Conservation (phyloP, 192 early-diverging fungal genomes). For the Spinellus fusiger region DNA sequence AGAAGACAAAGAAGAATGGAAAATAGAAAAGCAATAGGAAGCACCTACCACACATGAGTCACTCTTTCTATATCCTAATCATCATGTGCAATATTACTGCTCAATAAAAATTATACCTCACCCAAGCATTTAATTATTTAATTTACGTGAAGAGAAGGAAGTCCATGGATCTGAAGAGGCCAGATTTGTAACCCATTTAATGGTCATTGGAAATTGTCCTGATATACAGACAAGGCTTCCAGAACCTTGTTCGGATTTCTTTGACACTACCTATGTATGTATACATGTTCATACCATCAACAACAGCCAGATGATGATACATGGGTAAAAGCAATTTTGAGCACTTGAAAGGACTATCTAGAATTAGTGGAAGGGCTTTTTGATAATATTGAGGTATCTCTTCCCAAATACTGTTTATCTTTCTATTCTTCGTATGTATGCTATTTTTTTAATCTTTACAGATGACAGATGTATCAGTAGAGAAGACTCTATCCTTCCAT, state of each 20-base stretch:
- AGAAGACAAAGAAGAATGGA: background rate
- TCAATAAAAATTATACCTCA: slow-evolving; percentile 15
- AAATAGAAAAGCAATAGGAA: background rate
- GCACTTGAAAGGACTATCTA: slow-evolving; percentile 24
- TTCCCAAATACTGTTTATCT: background rate
- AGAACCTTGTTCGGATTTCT: slow-evolving; percentile 8
- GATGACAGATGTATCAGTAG: too few relatives aligned
- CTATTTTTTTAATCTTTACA: too few relatives aligned
- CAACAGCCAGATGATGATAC: slow-evolving; percentile 22
- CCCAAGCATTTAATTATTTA: slow-evolving; percentile 5
- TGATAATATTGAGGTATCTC: slow-evolving; percentile 19
- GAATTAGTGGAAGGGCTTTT: slow-evolving; percentile 16
- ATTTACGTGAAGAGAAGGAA: slow-evolving; percentile 6
- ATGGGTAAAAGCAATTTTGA: slow-evolving; percentile 26
- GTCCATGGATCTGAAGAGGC: background rate
- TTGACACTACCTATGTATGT: slow-evolving; percentile 1
- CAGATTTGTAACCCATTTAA: background rate
- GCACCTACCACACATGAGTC: background rate
- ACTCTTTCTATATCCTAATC: background rate
- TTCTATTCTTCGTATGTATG: too few relatives aligned
- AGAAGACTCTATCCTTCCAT: too few relatives aligned
- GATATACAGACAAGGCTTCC: slow-evolving; percentile 3
- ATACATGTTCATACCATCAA: slow-evolving; percentile 5
- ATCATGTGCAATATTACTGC: background rate
- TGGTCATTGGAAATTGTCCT: background rate